Evolutionary conservation across 768 basidiomycete genomes (phyloP).

Genomic region (Leucosporidium creatinivorum): DNA sequence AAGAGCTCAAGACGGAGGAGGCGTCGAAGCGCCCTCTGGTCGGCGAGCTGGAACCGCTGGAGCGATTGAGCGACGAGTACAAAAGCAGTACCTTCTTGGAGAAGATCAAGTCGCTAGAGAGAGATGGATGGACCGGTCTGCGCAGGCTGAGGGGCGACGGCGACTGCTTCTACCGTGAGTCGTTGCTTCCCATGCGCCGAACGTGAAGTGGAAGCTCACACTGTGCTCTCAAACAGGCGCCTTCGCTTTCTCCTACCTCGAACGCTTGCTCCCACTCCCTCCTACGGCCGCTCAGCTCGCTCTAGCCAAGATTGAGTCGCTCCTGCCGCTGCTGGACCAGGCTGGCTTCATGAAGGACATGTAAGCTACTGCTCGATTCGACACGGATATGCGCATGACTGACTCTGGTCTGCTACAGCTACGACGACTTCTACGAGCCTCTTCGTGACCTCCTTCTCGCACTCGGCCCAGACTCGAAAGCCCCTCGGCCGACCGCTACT

Average conservation of each 20-base stretch:
- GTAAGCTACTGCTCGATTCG: not conserved
- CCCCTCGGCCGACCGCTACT: conserved; percentile 38
- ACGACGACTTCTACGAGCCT: conserved; percentile 61
- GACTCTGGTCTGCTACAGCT: conserved; percentile 24
- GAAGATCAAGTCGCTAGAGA: conserved; percentile 66
- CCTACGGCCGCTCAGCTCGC: conserved; percentile 37
- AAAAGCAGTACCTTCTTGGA: conserved; percentile 48
- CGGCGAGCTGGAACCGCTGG: conserved; percentile 39
- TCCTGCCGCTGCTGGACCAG: conserved; percentile 39
- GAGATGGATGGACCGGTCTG: conserved; percentile 58
- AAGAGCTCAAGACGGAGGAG: conserved; percentile 20
- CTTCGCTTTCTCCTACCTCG: conserved; percentile 71
- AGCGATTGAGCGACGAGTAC: conserved; percentile 40
- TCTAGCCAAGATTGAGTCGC: conserved; percentile 51
- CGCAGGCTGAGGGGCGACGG: conserved; percentile 69
- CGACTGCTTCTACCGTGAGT: conserved; percentile 76
- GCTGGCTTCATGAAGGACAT: conserved; percentile 23
- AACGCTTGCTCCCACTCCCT: conserved; percentile 52
- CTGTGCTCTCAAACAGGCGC: conserved; percentile 47
- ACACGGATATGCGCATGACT: not conserved
- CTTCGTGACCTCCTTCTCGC: conserved; percentile 51
- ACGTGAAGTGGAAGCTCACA: not conserved
- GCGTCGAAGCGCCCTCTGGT: conserved; percentile 38
- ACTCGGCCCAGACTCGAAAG: conserved; percentile 43
- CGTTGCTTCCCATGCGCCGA: conserved; percentile 6